Evolutionary conservation across 805 yeast species (phyloP).

Genomic region (Spathaspora gorwiae): DNA sequence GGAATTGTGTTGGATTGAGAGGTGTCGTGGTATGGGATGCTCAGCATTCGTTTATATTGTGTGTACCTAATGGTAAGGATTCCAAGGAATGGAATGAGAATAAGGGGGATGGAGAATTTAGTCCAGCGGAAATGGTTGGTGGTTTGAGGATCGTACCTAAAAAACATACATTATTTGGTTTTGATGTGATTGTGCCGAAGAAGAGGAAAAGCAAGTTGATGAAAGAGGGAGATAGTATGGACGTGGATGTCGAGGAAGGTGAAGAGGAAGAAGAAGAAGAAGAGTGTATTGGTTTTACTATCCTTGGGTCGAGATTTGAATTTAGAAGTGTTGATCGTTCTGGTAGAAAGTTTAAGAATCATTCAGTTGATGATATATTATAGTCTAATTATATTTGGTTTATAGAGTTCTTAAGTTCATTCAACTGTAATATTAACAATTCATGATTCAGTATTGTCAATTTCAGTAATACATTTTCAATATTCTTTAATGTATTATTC

Average conservation of each 20-base stretch:
- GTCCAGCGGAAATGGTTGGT: constrained; percentile 43
- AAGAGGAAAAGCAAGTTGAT: not conserved
- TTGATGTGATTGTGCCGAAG: constrained; percentile 31
- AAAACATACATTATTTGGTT: constrained; percentile 57
- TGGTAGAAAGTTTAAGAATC: constrained; percentile 79
- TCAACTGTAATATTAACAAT: constrained; percentile 19
- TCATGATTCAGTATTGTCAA: constrained; percentile 14
- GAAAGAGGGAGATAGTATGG: not conserved
- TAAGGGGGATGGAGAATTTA: constrained; percentile 12
- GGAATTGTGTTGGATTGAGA: constrained; percentile 50
- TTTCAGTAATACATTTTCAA: not conserved
- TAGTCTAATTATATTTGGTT: constrained; percentile 8
- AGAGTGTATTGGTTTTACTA: constrained; percentile 49
- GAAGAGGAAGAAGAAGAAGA: constrained; percentile 14
- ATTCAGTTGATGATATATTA: constrained; percentile 56
- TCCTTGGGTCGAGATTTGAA: constrained; percentile 76
- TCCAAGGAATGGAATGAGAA: constrained; percentile 31
- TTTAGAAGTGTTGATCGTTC: constrained; percentile 77
- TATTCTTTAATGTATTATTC: not conserved
- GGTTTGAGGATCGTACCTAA: constrained; percentile 68
- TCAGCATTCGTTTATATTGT: constrained; percentile 63
- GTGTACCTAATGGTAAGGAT: constrained; percentile 40
- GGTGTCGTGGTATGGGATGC: constrained; percentile 88
- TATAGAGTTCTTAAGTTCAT: constrained; percentile 8
- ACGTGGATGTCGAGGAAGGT: constrained; percentile 10